phyloP scores from a whole-genome alignment of 306 rosid species.

The Cicer chorassanicum region DNA sequence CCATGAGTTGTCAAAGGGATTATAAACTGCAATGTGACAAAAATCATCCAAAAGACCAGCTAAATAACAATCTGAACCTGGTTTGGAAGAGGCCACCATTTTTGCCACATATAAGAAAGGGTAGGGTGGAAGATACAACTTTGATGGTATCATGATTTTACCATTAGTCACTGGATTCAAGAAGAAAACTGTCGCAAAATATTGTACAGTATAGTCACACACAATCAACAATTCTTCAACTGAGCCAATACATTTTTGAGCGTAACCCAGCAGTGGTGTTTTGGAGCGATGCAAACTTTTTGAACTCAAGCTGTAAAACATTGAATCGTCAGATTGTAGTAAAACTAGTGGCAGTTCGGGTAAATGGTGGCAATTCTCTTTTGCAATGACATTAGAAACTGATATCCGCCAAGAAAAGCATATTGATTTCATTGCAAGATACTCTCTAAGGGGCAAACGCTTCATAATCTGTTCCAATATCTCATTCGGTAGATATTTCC shows the following conservation, averaged over 20 bases:
- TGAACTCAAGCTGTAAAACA: neutral
- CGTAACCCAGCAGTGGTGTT: neutral
- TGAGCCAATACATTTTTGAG: neutral
- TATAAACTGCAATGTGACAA: slow-evolving; percentile 17
- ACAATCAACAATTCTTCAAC: neutral
- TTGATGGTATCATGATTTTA: slow-evolving; percentile 2
- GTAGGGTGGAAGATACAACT: neutral
- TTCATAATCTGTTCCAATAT: neutral
- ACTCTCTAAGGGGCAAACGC: neutral
- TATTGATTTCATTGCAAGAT: neutral
- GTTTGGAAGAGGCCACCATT: slow-evolving; percentile 16
- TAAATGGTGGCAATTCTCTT: neutral
- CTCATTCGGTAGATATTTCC: neutral
- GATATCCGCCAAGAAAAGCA: neutral
- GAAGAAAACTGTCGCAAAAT: neutral
- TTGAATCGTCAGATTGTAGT: neutral
- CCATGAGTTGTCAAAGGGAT: neutral
- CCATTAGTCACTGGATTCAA: neutral
- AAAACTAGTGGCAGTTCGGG: neutral
- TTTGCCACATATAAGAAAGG: neutral
- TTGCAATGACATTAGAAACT: neutral
- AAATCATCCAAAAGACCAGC: neutral
- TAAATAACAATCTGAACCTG: neutral
- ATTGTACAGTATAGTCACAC: neutral
- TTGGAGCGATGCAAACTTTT: neutral